Percentiles rank a stretch among this genome's conserved stretches.
phyloP scores from a whole-genome alignment of 2,329 filamentous ascomycete genomes.

The Coniochaeta sp. region DNA sequence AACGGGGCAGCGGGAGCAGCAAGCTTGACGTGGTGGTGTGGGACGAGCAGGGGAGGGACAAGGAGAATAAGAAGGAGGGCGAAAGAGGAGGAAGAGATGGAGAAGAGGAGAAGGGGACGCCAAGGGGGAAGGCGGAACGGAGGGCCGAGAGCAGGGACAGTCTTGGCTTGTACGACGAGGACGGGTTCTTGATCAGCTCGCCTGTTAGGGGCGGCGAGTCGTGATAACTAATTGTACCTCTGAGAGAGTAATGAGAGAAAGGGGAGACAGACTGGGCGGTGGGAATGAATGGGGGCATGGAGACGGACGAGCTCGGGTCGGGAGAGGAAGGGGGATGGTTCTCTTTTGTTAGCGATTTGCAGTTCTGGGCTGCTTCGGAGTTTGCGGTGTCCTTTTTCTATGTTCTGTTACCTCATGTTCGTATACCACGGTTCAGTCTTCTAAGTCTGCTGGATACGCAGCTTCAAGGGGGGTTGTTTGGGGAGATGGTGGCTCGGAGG shows the following conservation, averaged over 20 bases:
- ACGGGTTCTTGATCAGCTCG: conserved; percentile 36
- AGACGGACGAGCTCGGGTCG: too few species aligned
- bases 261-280: not conserved
- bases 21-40: not conserved
- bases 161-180: conserved; percentile 34
- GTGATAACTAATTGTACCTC: too few species aligned
- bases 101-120: conserved; percentile 8
- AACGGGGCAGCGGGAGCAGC: not conserved
- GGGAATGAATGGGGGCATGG: not conserved
- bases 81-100: not conserved
- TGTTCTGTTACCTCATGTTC: too few species aligned
- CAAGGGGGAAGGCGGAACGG: conserved; percentile 7
- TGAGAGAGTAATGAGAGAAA: not conserved
- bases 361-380: not conserved
- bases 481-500: not conserved
- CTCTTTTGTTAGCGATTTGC: not conserved
- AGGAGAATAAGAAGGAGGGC: not conserved
- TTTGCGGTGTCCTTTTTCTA: not conserved
- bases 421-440: not conserved
- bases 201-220: conserved; percentile 25
- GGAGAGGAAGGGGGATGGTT: not conserved
- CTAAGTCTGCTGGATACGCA: not conserved
- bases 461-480: not conserved
- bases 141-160: conserved; percentile 29
- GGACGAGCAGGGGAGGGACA: not conserved